Percentiles rank a stretch among this genome's conserved stretches.
Conservation (phyloP, 2,329 filamentous ascomycete species). For the Sclerotinia nivalis region DNA sequence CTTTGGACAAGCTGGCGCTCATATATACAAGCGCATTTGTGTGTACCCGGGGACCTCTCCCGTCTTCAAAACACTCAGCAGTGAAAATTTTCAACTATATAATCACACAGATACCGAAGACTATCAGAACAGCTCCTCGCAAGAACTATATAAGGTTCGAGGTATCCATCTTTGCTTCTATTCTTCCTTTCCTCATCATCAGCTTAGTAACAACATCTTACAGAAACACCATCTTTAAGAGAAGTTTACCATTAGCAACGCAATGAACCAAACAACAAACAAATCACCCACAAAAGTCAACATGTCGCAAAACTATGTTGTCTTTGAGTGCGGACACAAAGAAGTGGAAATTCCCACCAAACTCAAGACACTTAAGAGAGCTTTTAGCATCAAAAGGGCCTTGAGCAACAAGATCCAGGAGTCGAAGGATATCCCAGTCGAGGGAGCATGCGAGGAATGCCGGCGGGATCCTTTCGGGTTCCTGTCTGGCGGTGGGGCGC, state of each 20-base stretch:
- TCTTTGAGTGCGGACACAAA: slow-evolving; percentile 1
- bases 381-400: neutral
- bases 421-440: neutral
- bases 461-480: fast-evolving
- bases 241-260: neutral
- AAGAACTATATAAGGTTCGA: neutral
- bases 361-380: neutral
- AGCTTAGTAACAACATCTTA: neutral
- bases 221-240: neutral
- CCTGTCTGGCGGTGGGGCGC: no score
- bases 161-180: neutral
- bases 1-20: no score
- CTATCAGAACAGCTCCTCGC: neutral
- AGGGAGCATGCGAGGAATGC: neutral
- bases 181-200: neutral
- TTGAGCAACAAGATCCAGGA: neutral
- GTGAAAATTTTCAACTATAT: neutral
- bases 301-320: neutral
- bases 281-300: neutral
- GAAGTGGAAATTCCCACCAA: neutral
- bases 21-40: neutral
- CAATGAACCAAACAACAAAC: neutral
- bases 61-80: neutral
- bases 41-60: neutral
- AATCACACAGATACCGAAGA: neutral